A percentile compares a stretch with the other conserved stretches of the same genome.
phyloP scores from a whole-genome alignment of 495 filamentous ascomycete genomes.

The Aspergillus hancockii region DNA sequence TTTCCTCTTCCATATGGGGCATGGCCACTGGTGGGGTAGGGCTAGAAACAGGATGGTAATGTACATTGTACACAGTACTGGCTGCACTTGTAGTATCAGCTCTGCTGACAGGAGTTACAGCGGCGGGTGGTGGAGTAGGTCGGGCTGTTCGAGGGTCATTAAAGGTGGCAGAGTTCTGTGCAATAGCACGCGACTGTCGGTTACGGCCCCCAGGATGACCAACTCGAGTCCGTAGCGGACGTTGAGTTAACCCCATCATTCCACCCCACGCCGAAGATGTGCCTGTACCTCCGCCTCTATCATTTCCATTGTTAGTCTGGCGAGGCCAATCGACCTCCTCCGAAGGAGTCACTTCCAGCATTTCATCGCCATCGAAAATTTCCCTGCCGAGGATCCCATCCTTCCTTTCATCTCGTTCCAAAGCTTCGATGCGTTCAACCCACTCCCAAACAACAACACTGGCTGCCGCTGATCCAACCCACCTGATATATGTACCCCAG shows the following conservation, averaged over 20 bases:
- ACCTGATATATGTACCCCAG: constrained; percentile 96
- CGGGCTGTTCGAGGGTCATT: constrained; percentile 38
- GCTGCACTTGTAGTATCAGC: constrained; percentile 75
- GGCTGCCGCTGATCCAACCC: constrained; percentile 94
- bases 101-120: constrained; percentile 70
- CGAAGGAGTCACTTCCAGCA: constrained; percentile 74
- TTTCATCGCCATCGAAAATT: constrained; percentile 96
- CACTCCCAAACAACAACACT: constrained; percentile 99
- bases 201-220: constrained; percentile 24
- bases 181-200: constrained; percentile 20
- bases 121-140: constrained; percentile 63
- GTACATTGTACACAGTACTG: constrained; percentile 83
- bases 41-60: constrained; percentile 75
- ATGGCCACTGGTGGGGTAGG: constrained; percentile 56
- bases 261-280: constrained; percentile 48
- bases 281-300: constrained; percentile 39
- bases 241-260: constrained; percentile 42
- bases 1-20: constrained; percentile 42
- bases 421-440: constrained; percentile 96
- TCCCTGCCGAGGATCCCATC: constrained; percentile 93
- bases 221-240: constrained; percentile 40
- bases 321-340: constrained; percentile 58
- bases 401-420: constrained; percentile 94
- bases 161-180: constrained; percentile 18
- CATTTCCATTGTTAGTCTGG: constrained; percentile 34